Conservation (phyloP, 1,284 basidiomycete genomes). For the Mycosarcoma maydis region DNA sequence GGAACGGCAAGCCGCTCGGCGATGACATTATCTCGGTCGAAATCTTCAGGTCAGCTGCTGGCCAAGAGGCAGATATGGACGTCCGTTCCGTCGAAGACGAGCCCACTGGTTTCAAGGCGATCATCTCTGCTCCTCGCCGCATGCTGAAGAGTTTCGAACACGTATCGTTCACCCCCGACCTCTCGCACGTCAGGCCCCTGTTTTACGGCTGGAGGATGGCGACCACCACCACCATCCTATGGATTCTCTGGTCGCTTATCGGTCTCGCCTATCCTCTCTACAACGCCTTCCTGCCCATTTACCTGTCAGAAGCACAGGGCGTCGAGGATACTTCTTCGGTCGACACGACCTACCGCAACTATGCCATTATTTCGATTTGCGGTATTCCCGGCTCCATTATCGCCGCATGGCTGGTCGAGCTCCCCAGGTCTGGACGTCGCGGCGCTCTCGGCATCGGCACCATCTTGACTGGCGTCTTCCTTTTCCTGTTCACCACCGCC, state of each 20-base stretch:
- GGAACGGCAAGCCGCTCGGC: constrained; percentile 57
- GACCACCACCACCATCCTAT: constrained; percentile 56
- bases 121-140: constrained; percentile 17
- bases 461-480: constrained; percentile 62
- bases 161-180: constrained; percentile 46
- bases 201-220: constrained; percentile 58
- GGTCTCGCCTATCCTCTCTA: constrained; percentile 66
- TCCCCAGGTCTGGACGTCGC: constrained; percentile 61
- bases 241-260: constrained; percentile 63
- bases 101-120: constrained; percentile 19
- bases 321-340: constrained; percentile 18
- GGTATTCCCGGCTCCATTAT: constrained; percentile 64
- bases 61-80: constrained; percentile 55
- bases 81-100: constrained; percentile 21
- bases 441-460: constrained; percentile 65
- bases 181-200: constrained; percentile 60
- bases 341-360: constrained; percentile 60
- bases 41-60: constrained; percentile 63
- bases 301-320: constrained; percentile 46
- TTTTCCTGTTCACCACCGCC: constrained; percentile 63
- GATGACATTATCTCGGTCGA: constrained; percentile 63
- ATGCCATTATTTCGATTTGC: constrained; percentile 64
- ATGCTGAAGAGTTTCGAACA: constrained; percentile 22
- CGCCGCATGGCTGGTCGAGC: constrained; percentile 63
- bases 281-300: constrained; percentile 65